Evolutionary conservation across 225 moss, liverwort and hornwort species (phyloP).

Genomic region (Polytrichum commune): DNA sequence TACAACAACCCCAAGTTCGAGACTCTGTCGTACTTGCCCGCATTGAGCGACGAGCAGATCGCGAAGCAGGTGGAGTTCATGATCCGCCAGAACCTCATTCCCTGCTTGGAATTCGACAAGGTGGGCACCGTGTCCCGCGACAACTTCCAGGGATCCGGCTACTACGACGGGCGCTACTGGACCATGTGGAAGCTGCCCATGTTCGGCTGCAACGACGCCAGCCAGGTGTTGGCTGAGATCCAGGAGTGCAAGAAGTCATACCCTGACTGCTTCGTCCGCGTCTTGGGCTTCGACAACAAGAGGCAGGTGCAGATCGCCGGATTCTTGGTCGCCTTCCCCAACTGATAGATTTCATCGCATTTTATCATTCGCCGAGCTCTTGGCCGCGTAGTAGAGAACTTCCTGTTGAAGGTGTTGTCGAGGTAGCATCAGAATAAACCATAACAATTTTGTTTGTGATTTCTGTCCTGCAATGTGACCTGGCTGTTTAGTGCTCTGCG

Average conservation of each 20-base stretch:
- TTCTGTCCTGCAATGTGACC: too few species aligned
- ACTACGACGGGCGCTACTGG: conserved; percentile 55
- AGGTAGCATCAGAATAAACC: too few species aligned
- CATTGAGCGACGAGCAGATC: conserved; percentile 2
- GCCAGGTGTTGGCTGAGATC: conserved; percentile 31
- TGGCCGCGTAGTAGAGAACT: too few species aligned
- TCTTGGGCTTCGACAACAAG: conserved; percentile 39
- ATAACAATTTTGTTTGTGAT: too few species aligned
- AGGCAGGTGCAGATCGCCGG: conserved; percentile 46
- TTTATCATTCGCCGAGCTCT: not conserved
- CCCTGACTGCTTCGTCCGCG: conserved; percentile 27
- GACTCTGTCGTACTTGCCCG: conserved; percentile 15
- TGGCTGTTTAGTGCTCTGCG: too few species aligned
- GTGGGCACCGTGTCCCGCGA: conserved; percentile 2
- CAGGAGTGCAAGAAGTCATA: conserved; percentile 26
- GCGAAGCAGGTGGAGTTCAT: conserved; percentile 27
- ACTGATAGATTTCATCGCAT: not conserved
- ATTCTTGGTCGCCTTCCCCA: conserved; percentile 29
- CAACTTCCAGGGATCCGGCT: conserved; percentile 28
- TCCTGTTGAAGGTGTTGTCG: too few species aligned
- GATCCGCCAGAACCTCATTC: conserved; percentile 21
- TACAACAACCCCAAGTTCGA: conserved; percentile 8
- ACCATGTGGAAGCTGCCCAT: conserved; percentile 61
- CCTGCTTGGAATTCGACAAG: conserved; percentile 28
- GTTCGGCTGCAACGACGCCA: conserved; percentile 40